Percentiles rank a stretch among this genome's conserved stretches.
phyloP scores from a whole-genome alignment of 306 rosid genomes.

The Sicyos edulis region DNA sequence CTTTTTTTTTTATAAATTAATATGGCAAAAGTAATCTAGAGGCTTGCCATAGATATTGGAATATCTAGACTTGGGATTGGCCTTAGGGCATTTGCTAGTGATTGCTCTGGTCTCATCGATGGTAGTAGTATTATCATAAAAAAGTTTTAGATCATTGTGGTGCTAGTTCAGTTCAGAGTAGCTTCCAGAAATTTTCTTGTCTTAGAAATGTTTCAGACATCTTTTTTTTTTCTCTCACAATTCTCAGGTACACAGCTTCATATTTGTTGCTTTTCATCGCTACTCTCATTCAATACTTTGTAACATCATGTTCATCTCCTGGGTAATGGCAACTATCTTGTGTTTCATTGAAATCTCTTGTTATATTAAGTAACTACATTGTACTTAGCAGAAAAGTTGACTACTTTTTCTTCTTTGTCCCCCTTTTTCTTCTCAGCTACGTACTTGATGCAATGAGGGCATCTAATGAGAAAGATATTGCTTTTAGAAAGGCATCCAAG shows the following conservation, averaged over 20 bases:
- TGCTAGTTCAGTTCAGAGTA: background rate
- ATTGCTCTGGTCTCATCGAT: background rate
- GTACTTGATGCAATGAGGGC: conserved; percentile 62
- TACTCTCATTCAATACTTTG: conserved; percentile 68
- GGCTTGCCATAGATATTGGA: background rate
- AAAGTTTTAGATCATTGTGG: background rate
- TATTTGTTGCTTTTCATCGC: conserved; percentile 61
- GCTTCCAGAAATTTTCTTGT: background rate
- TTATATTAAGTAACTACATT: conserved; percentile 11
- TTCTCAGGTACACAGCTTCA: conserved; percentile 58
- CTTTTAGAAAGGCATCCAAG: conserved; percentile 48
- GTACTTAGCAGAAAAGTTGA: conserved; percentile 19
- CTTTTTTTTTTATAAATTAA: background rate
- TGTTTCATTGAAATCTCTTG: conserved; percentile 20
- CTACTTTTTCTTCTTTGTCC: conserved; percentile 13
- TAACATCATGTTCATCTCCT: conserved; percentile 75
- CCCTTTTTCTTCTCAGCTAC: conserved; percentile 37
- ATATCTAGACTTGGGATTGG: background rate
- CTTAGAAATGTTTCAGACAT: conserved; percentile 12
- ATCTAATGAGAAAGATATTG: conserved; percentile 42
- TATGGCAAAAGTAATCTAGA: background rate
- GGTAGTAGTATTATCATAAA: background rate
- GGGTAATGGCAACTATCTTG: conserved; percentile 52
- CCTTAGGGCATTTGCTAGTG: background rate
- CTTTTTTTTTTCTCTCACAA: conserved; percentile 10